These are phyloP conservation scores for Chrysanthemum lavandulifolium DNA, from an alignment of 129 eudicot genomes.

Conservation along the genomic window DNA sequence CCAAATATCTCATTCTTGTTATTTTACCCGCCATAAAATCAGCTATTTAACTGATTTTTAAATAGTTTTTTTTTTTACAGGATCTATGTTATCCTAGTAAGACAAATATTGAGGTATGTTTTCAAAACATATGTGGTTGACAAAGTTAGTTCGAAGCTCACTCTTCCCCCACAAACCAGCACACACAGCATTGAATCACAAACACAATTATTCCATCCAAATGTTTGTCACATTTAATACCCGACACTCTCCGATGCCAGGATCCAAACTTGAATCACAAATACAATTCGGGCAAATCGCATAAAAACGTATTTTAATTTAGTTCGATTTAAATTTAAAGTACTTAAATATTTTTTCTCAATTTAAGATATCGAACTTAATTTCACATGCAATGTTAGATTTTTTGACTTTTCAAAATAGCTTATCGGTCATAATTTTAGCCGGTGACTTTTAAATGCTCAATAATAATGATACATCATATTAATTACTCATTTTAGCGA, in stretches of 20 bases:
- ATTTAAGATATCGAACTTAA: too few species aligned
- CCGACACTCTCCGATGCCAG: constrained; percentile 66
- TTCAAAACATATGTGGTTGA: constrained; percentile 35
- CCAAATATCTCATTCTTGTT: not conserved
- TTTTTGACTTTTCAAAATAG: too few species aligned
- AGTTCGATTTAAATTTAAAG: too few species aligned
- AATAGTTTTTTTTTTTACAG: not conserved
- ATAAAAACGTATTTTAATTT: too few species aligned
- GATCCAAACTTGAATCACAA: constrained; percentile 33
- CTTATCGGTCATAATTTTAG: too few species aligned
- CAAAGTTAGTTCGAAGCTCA: constrained; percentile 14
- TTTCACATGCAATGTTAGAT: too few species aligned
- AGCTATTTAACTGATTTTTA: not conserved
- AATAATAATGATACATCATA: too few species aligned
- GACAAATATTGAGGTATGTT: constrained; percentile 38
- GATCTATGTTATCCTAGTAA: constrained; percentile 27
- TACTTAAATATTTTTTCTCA: too few species aligned
- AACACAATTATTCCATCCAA: constrained; percentile 46
- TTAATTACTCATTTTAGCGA: too few species aligned
- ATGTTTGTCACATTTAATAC: constrained; percentile 12
- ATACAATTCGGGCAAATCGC: too few species aligned
- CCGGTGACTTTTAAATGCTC: too few species aligned
- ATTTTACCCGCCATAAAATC: not conserved
- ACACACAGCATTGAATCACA: constrained; percentile 36
- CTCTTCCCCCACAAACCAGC: constrained; percentile 36